These are phyloP conservation scores for Suillus ampliporus DNA, from an alignment of 768 basidiomycete genomes.

Conservation along the genomic window DNA sequence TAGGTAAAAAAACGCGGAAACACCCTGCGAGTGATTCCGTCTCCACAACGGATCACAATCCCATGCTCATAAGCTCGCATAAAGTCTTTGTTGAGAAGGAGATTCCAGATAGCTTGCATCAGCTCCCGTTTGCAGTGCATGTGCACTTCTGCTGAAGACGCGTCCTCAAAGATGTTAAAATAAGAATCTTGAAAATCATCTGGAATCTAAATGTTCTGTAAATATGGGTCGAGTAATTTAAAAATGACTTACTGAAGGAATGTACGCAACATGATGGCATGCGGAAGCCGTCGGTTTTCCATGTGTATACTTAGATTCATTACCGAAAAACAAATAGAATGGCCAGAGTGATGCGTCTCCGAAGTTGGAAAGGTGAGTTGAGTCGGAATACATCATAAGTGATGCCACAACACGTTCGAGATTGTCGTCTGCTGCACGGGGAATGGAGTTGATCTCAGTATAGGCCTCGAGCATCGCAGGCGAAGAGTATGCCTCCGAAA, in stretches of 20 bases:
- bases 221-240: not conserved
- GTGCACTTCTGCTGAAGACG: not conserved
- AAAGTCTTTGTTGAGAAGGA: constrained; percentile 23
- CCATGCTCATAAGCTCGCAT: constrained; percentile 25
- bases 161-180: not conserved
- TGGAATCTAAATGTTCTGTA: constrained; percentile 6
- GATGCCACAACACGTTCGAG: constrained; percentile 22
- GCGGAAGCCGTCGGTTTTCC: constrained; percentile 15
- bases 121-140: constrained; percentile 26
- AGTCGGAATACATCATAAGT: constrained; percentile 31
- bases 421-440: constrained; percentile 14
- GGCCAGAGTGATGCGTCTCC: constrained; percentile 21
- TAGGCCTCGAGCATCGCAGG: not conserved
- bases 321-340: constrained; percentile 21
- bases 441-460: constrained; percentile 14
- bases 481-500: constrained; percentile 8
- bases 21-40: constrained; percentile 20
- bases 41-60: constrained; percentile 20
- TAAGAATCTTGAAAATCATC: constrained; percentile 10
- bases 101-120: constrained; percentile 19
- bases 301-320: constrained; percentile 20
- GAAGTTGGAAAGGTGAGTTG: constrained; percentile 28
- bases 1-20: constrained; percentile 27
- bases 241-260: constrained; percentile 12
- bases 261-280: constrained; percentile 20